A percentile compares a stretch with the other conserved stretches of the same genome.
These are phyloP conservation scores for Neurospora cerealis DNA, from an alignment of 495 filamentous ascomycete species.

Conservation along the genomic window DNA sequence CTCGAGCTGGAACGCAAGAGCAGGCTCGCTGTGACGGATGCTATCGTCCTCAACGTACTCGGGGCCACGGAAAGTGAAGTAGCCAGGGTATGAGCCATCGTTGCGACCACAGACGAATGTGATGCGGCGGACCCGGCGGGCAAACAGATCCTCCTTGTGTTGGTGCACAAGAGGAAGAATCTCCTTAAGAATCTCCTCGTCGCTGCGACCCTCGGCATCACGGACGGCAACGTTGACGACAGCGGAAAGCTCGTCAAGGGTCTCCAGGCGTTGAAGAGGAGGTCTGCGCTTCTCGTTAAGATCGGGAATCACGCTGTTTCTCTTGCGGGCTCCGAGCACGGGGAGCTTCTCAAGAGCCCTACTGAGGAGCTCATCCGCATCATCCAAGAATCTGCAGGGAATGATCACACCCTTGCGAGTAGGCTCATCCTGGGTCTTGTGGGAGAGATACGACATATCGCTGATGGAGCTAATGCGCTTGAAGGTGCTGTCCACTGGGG, in stretches of 20 bases:
- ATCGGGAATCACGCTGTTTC: constrained; percentile 48
- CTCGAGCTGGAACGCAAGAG: constrained; percentile 95
- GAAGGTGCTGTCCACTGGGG: constrained; percentile 60
- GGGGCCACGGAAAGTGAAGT: constrained; percentile 96
- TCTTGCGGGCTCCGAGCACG: constrained; percentile 29
- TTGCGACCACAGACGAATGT: constrained; percentile 95
- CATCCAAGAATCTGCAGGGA: constrained; percentile 85
- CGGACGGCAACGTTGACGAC: constrained; percentile 88
- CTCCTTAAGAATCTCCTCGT: constrained; percentile 66
- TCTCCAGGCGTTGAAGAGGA: constrained; percentile 27
- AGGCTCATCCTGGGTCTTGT: constrained; percentile 58
- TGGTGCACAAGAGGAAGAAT: constrained; percentile 68
- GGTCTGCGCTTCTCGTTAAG: constrained; percentile 64
- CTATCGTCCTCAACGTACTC: constrained; percentile 80
- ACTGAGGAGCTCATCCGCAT: constrained; percentile 74
- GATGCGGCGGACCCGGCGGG: constrained; percentile 73
- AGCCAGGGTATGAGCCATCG: constrained; percentile 89
- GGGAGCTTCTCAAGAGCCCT: constrained; percentile 80
- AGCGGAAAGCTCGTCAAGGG: constrained; percentile 69
- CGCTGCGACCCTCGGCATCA: constrained; percentile 79
- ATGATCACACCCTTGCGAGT: constrained; percentile 90
- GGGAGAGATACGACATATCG: constrained; percentile 81
- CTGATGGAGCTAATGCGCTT: constrained; percentile 86
- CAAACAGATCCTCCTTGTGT: constrained; percentile 71
- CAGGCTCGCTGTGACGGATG: constrained; percentile 95